Base-by-base conservation (phyloP, 345 rosid genomes). In the Combretum micranthum region DNA sequence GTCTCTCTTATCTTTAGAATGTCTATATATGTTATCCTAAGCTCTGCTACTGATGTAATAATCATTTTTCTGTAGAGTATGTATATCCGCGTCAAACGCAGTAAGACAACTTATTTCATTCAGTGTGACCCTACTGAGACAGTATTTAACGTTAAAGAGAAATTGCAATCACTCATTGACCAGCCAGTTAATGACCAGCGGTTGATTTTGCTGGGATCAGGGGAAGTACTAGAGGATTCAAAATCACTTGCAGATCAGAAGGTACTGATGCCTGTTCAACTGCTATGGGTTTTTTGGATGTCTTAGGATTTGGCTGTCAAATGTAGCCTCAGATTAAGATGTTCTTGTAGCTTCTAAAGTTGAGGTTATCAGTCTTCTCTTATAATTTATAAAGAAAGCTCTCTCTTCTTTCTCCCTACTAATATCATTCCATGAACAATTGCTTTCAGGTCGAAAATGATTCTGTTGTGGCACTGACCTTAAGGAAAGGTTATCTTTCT, bases 381-480 rank as follows among this genome's bases (percentile, higher is more conserved):
- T 48, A 4, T 15, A 12, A 17, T 26, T 20, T 19, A 17, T 15
- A 15, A 47, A 47, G 39, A 32, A 9, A 32, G 39, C 39, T 32
- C 39, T 32, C 39, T 32, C 1, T 0, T 7, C 10, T 16, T 17
- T 44, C 20, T 51, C 46, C 52, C 61, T 15, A 50, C 12, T 5
- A 32, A 1, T 53, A 15, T 16, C 21, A 47, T 44, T 54, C 42
- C 43, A 52, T 61, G 56, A 9, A 25, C 32, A 12, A 54, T 12
- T 64, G 48, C 71, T 66, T 78, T 50, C 86, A 92, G 98, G 94
- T 93, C 65, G 97, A 93, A 79, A 93, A 93, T 68, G 99, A 93
- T 70, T 88, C 88, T 43, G 84, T 87, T 22, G 87, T 93, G 68
- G 97, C 97, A 56, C 70, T 93, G 72, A 80, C 97, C 25, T 73